Base-by-base conservation (phyloP, 169 alveolate genomes). In the Pseudocohnilembus persalinus region DNA sequence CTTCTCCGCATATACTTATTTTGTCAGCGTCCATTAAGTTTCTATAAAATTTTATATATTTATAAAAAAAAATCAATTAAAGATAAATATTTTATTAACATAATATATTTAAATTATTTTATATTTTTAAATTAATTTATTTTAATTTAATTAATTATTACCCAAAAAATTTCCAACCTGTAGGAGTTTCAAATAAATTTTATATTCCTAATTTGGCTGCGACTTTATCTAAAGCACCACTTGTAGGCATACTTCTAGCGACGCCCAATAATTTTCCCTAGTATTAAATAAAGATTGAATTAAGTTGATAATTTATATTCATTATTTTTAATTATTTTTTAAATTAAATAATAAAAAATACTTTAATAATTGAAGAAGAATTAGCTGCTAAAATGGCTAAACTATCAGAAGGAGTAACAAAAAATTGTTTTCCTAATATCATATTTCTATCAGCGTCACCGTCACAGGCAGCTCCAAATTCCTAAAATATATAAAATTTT, bases 91-190 rank as follows among this genome's bases (percentile, higher is more conserved):
- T n/a, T n/a, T n/a, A n/a, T n/a, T n/a, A n/a, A n/a, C n/a, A n/a
- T n/a, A n/a, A n/a, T n/a, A n/a, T n/a, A n/a, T n/a, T n/a, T n/a
- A n/a, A n/a, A n/a, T n/a, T n/a, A n/a, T n/a, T n/a, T n/a, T n/a
- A n/a, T n/a, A n/a, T n/a, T n/a, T n/a, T n/a, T n/a, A n/a, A n/a
- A n/a, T n/a, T n/a, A n/a, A n/a, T n/a, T n/a, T n/a, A n/a, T n/a
- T n/a, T n/a, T 49, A 49, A 20, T 49, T 49, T 49, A 20, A 49
- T 11, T 49, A 20, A 49, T 49, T 49, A 11, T 49, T 49, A 49
- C 29, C 99, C 99, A 86, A 98, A 98, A 95, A 95, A 98, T 90
- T 98, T 98, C 99, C 99, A 98, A 0, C 99, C 99, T 1, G 99
- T 98, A 29, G 99, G 99, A 11, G 97, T 96, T 89, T 98, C 99